These are phyloP conservation scores for Xylaria flabelliformis DNA, from an alignment of 495 filamentous ascomycete species.

Conservation along the genomic window DNA sequence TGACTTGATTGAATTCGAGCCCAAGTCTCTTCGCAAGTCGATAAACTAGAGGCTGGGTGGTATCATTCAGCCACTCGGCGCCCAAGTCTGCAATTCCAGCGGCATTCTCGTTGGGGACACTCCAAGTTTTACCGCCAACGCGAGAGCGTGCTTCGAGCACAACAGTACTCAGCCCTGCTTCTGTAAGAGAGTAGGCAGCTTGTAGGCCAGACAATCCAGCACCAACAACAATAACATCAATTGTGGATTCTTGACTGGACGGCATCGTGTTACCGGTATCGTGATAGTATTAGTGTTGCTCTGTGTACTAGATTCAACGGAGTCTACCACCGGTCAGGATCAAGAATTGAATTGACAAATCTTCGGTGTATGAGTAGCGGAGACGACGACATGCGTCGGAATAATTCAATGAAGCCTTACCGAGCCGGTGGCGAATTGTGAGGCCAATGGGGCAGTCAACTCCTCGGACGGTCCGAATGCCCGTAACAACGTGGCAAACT, in stretches of 20 bases:
- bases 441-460: not conserved
- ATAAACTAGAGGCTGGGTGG: conserved; percentile 51
- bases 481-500: not conserved
- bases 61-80: conserved; percentile 61
- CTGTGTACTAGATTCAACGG: not conserved
- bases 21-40: conserved; percentile 45
- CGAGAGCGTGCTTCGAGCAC: conserved; percentile 58
- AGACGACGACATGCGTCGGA: conserved; percentile 1
- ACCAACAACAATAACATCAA: conserved; percentile 53
- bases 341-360: not conserved
- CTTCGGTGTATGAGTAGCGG: not conserved
- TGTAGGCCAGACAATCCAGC: conserved; percentile 44
- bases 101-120: conserved; percentile 21
- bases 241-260: not conserved
- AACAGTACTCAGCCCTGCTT: conserved; percentile 48
- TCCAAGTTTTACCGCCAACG: conserved; percentile 60
- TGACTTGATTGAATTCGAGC: conserved; percentile 52
- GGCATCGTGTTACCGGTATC: not conserved
- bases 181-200: conserved; percentile 50
- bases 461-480: conserved; percentile 2
- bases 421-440: conserved; percentile 2
- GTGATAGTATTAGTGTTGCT: conserved; percentile 1
- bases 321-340: not conserved
- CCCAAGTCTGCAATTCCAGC: conserved; percentile 54
- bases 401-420: not conserved